Evolutionary conservation across 2,329 filamentous ascomycete species (phyloP), one percentile per base, ranked within the genome.

Genomic region (Sporothrix sp.): DNA sequence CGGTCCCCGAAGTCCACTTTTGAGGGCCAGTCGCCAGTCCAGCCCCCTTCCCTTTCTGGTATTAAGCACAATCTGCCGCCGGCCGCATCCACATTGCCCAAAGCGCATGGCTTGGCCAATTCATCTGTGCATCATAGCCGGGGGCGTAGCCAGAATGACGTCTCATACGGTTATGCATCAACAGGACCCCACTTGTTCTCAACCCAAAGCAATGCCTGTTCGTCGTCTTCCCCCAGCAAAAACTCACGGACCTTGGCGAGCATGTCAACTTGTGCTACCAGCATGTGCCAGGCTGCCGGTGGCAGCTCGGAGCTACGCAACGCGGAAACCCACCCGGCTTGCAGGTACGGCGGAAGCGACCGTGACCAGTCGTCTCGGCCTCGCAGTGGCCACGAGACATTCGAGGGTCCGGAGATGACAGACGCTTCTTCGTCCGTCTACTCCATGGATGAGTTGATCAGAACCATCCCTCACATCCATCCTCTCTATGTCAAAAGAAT

Each of bases 401-500:
- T 37, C 20, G 45, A 52, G 7, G 51, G 48, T 7, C 37, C 47
- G 2, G 51, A 48, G 1, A 40, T 16, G 40, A 55, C 42, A 8
- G 53, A 61, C 16, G 56, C 60, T 14, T 53, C 60, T 6, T 61
- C 63, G 7, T 66, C 65, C 9, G 47, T 59, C 28, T 68, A 67
- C 43, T 66, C 65, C 0, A 59, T 61, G 35, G 62, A 65, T 14
- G 56, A 59, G 3, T 30, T 54, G 1, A 37, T 46, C 54, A 49
- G 48, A 50, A 40, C 50, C n/a, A 48, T 56, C 2, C 44, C 55
- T 4, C 48, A 33, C 18, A 49, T 64, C 52, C 63, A 60, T 52
- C 62, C 62, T 5, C 59, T 64, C 6, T 58, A 56, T 8, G 56
- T 61, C 35, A 57, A 53, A 14, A 59, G 60, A 21, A 33, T 42